Percentiles rank a stretch among this genome's conserved stretches.
Conservation (phyloP, 345 rosid genomes). For the Melaleuca quinquenervia region DNA sequence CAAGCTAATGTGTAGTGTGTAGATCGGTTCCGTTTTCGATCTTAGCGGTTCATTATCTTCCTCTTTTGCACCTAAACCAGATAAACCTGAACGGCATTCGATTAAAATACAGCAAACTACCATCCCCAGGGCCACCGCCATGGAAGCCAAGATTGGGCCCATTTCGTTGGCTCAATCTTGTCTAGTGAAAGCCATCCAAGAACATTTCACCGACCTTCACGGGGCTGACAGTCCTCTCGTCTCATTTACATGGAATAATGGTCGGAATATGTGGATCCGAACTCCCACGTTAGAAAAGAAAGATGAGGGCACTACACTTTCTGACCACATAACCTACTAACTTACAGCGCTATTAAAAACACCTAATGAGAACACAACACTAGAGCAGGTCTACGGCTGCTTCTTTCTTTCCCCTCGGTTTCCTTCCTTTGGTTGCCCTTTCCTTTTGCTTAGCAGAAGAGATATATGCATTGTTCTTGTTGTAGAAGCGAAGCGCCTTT, state of each 20-base stretch:
- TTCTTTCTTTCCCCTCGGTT: neutral
- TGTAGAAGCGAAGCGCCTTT: neutral
- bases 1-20: neutral
- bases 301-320: neutral
- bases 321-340: neutral
- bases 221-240: neutral
- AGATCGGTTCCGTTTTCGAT: neutral
- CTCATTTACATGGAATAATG: neutral
- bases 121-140: neutral
- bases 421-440: neutral
- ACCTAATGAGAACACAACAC: neutral
- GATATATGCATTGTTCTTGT: neutral
- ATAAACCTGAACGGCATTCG: neutral
- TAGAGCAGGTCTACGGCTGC: neutral
- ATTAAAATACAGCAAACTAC: neutral
- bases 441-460: neutral
- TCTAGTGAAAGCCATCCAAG: neutral
- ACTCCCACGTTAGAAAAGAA: neutral
- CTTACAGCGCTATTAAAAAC: neutral
- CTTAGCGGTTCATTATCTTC: neutral
- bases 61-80: neutral
- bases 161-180: neutral
- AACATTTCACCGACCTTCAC: neutral
- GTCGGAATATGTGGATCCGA: neutral
- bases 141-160: neutral